Base-by-base conservation (phyloP, 2,329 filamentous ascomycete genomes). In the Curvularia sp. region DNA sequence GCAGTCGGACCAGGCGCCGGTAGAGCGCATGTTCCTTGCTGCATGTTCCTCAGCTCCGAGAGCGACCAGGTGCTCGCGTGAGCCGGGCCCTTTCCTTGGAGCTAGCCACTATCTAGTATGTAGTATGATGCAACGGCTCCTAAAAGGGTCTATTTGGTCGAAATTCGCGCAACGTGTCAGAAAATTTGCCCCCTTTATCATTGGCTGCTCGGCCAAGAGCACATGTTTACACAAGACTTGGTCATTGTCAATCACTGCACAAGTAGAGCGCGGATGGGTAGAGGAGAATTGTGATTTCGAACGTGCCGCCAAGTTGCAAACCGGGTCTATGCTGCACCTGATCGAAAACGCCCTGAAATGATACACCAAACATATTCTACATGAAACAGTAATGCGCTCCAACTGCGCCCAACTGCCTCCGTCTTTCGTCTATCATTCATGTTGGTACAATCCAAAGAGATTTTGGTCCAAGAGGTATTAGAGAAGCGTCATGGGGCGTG, bases 341-440 rank as follows among this genome's bases (percentile, higher is more conserved):
- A 69, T 68, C 71, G 60, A 65, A 67, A 68, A 61, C 70, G 68
- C 69, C 69, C 67, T 69, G 64, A 64, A 62, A 71, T 67, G 63
- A 61, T 72, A 74, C 70, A 73, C 68, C 67, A 68, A 71, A 72
- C 64, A 70, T 75, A 74, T 69, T 69, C 69, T 76, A 76, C 71
- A 77, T 54, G 63, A 61, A 62, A 65, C 65, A 50, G 65, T 60
- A 61, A 64, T 62, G 60, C 67, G 59, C 60, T 60, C 57, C 55
- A 55, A 63, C 49, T 52, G 55, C 61, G 64, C 65, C 54, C 63
- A 49, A 49, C 65, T 65, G 63, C 64, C 72, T 69, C 69, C 69
- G 68, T 75, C 71, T 66, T 77, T 76, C 74, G 75, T 77, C 74
- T 77, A 77, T 76, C 72, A 72, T 73, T 66, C 63, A 59, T 76